A percentile compares a stretch with the other conserved stretches of the same genome.
Evolutionary conservation across 108 stramenopile species (phyloP).

Genomic region (Skeletonema marinoi): DNA sequence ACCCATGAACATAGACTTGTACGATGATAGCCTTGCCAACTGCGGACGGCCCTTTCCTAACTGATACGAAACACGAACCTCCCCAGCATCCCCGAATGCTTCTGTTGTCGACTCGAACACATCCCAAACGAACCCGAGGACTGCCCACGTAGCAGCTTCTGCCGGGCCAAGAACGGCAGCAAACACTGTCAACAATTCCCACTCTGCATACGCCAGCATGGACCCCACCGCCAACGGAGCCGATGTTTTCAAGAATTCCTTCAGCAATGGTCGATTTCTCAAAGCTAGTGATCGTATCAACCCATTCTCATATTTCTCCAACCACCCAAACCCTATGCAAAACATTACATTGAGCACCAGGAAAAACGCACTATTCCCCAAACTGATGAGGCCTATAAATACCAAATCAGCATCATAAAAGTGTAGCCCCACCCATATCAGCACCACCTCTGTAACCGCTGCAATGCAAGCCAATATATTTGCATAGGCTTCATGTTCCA

Average conservation of each 20-base stretch:
- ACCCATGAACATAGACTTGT: slow-evolving; percentile 57
- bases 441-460: background rate
- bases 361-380: slow-evolving; percentile 17
- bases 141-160: slow-evolving; percentile 77
- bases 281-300: slow-evolving; percentile 3
- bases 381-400: slow-evolving; percentile 24
- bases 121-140: slow-evolving; percentile 76
- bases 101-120: slow-evolving; percentile 74
- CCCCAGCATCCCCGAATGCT: slow-evolving; percentile 75
- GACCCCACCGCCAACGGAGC: slow-evolving; percentile 65
- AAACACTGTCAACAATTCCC: slow-evolving; percentile 73
- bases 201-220: slow-evolving; percentile 70
- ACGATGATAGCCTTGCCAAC: slow-evolving; percentile 57
- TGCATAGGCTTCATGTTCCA: background rate
- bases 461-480: background rate
- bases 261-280: slow-evolving; percentile 37
- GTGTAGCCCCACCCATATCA: background rate
- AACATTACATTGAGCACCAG: slow-evolving; percentile 30
- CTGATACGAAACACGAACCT: slow-evolving; percentile 65
- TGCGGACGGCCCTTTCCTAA: slow-evolving; percentile 55
- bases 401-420: slow-evolving; percentile 25
- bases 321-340: slow-evolving; percentile 21
- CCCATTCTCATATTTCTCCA: slow-evolving; percentile 8
- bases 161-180: slow-evolving; percentile 66
- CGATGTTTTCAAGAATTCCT: slow-evolving; percentile 48